A percentile compares a stretch with the other conserved stretches of the same genome.
Conservation (phyloP, 2,329 filamentous ascomycete species). For the Aspergillus spinulosporus region DNA sequence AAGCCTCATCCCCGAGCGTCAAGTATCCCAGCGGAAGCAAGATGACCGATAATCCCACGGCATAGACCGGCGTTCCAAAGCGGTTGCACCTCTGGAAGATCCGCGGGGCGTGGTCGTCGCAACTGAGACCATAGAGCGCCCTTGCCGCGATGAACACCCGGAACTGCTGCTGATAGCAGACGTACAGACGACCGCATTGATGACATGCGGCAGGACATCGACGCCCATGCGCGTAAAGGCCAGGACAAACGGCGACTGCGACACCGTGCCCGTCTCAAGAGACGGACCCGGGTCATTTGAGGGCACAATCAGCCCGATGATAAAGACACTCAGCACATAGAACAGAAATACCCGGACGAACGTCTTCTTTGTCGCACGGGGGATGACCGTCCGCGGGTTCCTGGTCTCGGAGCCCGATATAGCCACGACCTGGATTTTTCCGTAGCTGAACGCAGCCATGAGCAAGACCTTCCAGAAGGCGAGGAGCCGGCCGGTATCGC, state of each 20-base stretch:
- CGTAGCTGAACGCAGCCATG: neutral
- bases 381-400: neutral
- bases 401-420: slow-evolving; percentile 5
- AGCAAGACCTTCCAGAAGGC: slow-evolving; percentile 19
- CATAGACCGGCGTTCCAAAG: neutral
- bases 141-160: slow-evolving; percentile 4
- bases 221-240: slow-evolving; percentile 3
- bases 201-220: slow-evolving; percentile 2
- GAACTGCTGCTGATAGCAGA: slow-evolving; percentile 2
- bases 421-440: neutral
- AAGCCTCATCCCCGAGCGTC: neutral
- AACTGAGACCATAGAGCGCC: slow-evolving; percentile 6
- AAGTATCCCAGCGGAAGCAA: neutral
- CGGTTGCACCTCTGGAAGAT: slow-evolving; percentile 6
- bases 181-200: slow-evolving; percentile 9
- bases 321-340: slow-evolving; percentile 1
- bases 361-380: neutral
- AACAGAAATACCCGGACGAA: neutral
- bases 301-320: neutral
- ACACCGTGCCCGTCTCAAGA: neutral
- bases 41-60: neutral
- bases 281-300: neutral
- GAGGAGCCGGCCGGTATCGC: slow-evolving; percentile 22
- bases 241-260: neutral
- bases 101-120: slow-evolving; percentile 2